These are phyloP conservation scores for Prunus mongolica DNA, from an alignment of 306 rosid species.

Conservation along the genomic window DNA sequence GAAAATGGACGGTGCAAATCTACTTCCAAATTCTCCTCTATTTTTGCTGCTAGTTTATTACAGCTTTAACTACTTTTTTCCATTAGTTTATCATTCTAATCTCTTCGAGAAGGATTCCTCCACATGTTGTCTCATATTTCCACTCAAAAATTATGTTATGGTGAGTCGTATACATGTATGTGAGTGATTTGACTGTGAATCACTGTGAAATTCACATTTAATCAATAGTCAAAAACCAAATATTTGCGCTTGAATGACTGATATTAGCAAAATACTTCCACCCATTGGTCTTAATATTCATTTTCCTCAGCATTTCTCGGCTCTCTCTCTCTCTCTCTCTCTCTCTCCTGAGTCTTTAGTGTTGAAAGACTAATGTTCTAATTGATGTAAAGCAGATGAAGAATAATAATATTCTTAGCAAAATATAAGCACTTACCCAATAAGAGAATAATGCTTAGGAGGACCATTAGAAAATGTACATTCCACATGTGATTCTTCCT, in stretches of 20 bases:
- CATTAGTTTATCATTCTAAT: conserved; percentile 17
- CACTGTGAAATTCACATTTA: too few relatives aligned
- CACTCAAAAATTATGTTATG: neutral
- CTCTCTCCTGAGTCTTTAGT: neutral
- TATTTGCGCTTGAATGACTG: too few relatives aligned
- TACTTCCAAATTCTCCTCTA: conserved; percentile 24
- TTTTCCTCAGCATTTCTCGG: conserved; percentile 5
- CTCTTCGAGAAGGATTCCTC: neutral
- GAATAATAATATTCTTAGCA: conserved; percentile 34
- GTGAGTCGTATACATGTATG: too few relatives aligned
- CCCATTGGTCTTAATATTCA: neutral
- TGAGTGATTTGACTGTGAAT: too few relatives aligned
- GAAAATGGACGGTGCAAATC: conserved; percentile 38
- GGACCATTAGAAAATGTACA: conserved; percentile 26
- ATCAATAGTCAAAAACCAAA: too few relatives aligned
- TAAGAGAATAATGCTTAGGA: conserved; percentile 28
- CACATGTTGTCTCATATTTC: conserved; percentile 1
- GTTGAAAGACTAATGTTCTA: conserved; percentile 13
- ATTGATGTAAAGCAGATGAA: conserved; percentile 21
- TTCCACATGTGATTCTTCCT: conserved; percentile 11
- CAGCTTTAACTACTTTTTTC: conserved; percentile 24
- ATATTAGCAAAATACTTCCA: neutral
- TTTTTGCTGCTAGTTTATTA: conserved; percentile 6
- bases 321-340: neutral
- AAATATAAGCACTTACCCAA: conserved; percentile 31